These are phyloP conservation scores for Monosporascus sp. DNA, from an alignment of 2,329 filamentous ascomycete genomes.

Conservation along the genomic window DNA sequence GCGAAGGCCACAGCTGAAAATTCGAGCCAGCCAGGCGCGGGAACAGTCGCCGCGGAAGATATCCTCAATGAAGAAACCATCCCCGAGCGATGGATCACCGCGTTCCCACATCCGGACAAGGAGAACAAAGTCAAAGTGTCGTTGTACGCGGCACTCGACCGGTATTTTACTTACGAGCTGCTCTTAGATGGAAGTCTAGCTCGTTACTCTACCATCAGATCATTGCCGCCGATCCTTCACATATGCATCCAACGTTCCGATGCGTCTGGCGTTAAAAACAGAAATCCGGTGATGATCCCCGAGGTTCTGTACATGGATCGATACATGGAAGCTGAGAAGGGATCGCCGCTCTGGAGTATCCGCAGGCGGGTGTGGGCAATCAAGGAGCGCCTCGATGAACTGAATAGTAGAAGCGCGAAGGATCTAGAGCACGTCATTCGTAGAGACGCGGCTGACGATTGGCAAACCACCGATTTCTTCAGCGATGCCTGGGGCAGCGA, in stretches of 20 bases:
- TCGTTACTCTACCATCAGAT: slow-evolving; percentile 66
- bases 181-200: slow-evolving; percentile 59
- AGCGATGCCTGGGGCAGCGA: neutral
- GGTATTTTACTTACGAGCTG: slow-evolving; percentile 75
- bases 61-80: slow-evolving; percentile 52
- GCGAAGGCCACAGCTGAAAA: slow-evolving; percentile 37
- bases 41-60: slow-evolving; percentile 26
- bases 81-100: slow-evolving; percentile 57
- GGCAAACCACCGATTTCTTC: neutral
- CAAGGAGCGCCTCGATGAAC: slow-evolving; percentile 54
- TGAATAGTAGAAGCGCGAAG: slow-evolving; percentile 6
- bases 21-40: slow-evolving; percentile 9
- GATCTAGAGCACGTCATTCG: slow-evolving; percentile 2
- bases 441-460: neutral
- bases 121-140: slow-evolving; percentile 42
- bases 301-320: slow-evolving; percentile 81
- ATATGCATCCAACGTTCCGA: slow-evolving; percentile 82
- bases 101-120: slow-evolving; percentile 44
- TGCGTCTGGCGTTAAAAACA: slow-evolving; percentile 69
- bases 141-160: slow-evolving; percentile 80
- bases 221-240: slow-evolving; percentile 79
- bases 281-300: slow-evolving; percentile 71
- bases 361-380: slow-evolving; percentile 70
- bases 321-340: slow-evolving; percentile 66
- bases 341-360: slow-evolving; percentile 55